phyloP scores from a whole-genome alignment of 148 eudicot species.

The Cornus suecica region DNA sequence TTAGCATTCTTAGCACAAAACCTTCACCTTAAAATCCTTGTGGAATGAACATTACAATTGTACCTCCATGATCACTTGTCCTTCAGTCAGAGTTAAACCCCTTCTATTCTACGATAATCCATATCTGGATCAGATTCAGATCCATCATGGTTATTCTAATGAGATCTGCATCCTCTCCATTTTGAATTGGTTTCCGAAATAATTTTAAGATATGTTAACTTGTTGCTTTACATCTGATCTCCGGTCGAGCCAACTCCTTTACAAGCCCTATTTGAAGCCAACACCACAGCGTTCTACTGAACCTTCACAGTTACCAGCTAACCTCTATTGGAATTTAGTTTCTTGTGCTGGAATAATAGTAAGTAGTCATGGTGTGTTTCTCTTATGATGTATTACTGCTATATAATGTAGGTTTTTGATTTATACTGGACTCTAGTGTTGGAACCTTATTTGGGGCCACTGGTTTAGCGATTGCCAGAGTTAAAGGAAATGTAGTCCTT shows the following conservation, averaged over 20 bases:
- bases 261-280: too few relatives aligned
- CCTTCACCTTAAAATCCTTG: not conserved
- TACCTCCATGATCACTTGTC: not conserved
- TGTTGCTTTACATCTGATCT: too few relatives aligned
- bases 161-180: too few relatives aligned
- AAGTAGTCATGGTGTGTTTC: not conserved
- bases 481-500: not conserved
- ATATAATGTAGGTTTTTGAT: not conserved
- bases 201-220: too few relatives aligned
- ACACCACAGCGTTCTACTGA: too few relatives aligned
- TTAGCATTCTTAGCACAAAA: too few relatives aligned
- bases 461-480: not conserved
- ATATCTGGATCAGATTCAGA: too few relatives aligned
- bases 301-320: not conserved
- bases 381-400: not conserved
- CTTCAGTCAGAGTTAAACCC: not conserved
- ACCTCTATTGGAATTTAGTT: not conserved
- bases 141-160: too few relatives aligned
- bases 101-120: too few relatives aligned
- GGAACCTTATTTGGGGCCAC: not conserved
- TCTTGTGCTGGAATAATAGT: not conserved
- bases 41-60: not conserved
- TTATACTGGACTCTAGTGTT: conserved; percentile 3
- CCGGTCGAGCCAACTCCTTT: too few relatives aligned
- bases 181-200: too few relatives aligned